These are phyloP conservation scores for Larix sibirica DNA, from an alignment of 83 land plant species.

Conservation along the genomic window DNA sequence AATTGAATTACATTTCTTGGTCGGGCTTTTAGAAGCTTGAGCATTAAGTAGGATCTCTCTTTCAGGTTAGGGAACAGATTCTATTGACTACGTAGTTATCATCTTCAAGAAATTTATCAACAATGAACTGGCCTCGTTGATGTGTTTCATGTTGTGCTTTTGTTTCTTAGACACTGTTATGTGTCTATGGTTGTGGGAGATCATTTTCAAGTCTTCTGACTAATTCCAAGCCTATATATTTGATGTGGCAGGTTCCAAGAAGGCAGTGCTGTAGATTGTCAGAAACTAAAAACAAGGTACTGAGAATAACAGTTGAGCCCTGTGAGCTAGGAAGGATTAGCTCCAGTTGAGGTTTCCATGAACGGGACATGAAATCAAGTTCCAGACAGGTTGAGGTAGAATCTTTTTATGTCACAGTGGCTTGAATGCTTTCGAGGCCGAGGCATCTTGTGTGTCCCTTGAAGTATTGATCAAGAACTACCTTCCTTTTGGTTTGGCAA, in stretches of 20 bases:
- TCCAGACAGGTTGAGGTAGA: background rate
- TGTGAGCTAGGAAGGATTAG: constrained; percentile 20
- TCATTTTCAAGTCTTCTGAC: background rate
- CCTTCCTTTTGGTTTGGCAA: background rate
- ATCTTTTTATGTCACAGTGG: background rate
- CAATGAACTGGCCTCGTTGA: background rate
- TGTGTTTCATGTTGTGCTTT: background rate
- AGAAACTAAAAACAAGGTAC: constrained; percentile 20
- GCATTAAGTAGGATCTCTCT: background rate
- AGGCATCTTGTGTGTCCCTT: background rate
- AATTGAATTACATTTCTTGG: background rate
- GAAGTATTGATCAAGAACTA: background rate
- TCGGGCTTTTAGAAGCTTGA: background rate
- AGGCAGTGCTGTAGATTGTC: constrained; percentile 29
- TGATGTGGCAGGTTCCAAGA: constrained; percentile 30
- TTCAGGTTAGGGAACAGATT: background rate
- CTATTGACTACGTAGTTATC: background rate
- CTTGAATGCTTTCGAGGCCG: background rate
- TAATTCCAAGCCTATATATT: background rate
- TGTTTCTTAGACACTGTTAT: background rate
- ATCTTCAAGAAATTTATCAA: too few relatives aligned
- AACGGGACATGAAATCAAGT: background rate
- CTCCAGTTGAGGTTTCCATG: background rate
- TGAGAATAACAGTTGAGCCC: constrained; percentile 19
- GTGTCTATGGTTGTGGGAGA: background rate